Conservation (phyloP, 306 rosid species). For the Notholithocarpus densiflorus region DNA sequence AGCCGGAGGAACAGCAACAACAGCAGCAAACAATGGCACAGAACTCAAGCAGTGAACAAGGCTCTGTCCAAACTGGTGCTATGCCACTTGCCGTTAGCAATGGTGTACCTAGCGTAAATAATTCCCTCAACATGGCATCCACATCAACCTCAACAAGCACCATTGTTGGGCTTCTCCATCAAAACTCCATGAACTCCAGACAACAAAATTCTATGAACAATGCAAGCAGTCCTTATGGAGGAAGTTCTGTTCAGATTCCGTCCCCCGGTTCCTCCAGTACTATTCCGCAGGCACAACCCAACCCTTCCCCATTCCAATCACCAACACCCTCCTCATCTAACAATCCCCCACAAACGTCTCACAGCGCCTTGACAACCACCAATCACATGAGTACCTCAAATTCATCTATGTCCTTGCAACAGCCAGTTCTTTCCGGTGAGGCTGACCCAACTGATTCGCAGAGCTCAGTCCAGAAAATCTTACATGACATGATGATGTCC, state of each 20-base stretch:
- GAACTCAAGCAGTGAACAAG: conserved; percentile 54
- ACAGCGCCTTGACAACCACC: conserved; percentile 49
- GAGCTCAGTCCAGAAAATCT: conserved; percentile 81
- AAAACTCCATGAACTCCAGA: conserved; percentile 89
- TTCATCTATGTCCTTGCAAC: conserved; percentile 75
- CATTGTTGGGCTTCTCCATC: conserved; percentile 94
- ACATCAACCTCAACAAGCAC: conserved; percentile 81
- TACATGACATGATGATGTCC: conserved; percentile 77
- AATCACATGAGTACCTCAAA: conserved; percentile 73
- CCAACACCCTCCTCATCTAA: conserved; percentile 79
- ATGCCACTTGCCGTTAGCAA: conserved; percentile 70
- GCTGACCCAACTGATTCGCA: conserved; percentile 75
- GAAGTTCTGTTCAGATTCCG: conserved; percentile 78
- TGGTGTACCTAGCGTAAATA: conserved; percentile 77
- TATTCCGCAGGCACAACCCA: conserved; percentile 63
- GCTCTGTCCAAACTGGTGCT: conserved; percentile 50
- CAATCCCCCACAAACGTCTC: conserved; percentile 70
- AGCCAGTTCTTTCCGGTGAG: conserved; percentile 66
- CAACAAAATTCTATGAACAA: conserved; percentile 73
- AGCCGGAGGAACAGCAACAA: conserved; percentile 60
- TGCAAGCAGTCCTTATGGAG: conserved; percentile 86
- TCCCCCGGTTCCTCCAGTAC: conserved; percentile 86
- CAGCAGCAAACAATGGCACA: conserved; percentile 55
- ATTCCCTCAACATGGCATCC: conserved; percentile 55
- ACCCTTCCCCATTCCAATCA: conserved; percentile 75